These are phyloP conservation scores for Plectosphaerella sp. DNA, from an alignment of 2,329 filamentous ascomycete species.

Conservation along the genomic window DNA sequence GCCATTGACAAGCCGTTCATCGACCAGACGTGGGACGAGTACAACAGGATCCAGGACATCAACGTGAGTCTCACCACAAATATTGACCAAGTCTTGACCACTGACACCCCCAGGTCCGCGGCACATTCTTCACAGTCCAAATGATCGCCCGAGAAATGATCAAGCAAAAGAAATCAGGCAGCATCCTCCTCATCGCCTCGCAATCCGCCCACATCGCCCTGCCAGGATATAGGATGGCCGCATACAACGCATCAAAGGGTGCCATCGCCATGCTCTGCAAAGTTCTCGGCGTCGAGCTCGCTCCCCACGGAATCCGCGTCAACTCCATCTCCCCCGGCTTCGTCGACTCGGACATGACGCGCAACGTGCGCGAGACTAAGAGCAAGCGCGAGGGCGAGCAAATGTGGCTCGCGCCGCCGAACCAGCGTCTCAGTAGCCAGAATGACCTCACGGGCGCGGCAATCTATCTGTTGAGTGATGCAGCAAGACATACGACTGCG, in stretches of 20 bases:
- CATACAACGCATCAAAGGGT: constrained; percentile 27
- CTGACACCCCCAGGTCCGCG: constrained; percentile 23
- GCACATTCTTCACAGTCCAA: constrained; percentile 36
- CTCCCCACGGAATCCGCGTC: constrained; percentile 27
- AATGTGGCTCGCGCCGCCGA: constrained; percentile 31
- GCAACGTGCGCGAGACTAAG: constrained; percentile 22
- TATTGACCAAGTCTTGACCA: not conserved
- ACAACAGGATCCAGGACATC: constrained; percentile 31
- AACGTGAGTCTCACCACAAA: constrained; percentile 25
- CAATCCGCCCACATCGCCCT: constrained; percentile 30
- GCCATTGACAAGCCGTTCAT: constrained; percentile 38
- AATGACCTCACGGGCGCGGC: constrained; percentile 53
- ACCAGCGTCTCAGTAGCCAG: constrained; percentile 31
- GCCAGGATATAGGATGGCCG: constrained; percentile 28
- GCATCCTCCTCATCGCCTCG: constrained; percentile 33
- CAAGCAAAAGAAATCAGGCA: constrained; percentile 30
- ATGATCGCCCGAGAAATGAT: constrained; percentile 32
- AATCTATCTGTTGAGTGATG: constrained; percentile 50
- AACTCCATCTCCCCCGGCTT: constrained; percentile 34
- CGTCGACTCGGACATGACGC: constrained; percentile 30
- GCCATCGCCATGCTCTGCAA: constrained; percentile 34
- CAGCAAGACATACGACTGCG: constrained; percentile 42
- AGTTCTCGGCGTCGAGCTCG: constrained; percentile 25
- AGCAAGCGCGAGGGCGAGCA: constrained; percentile 27
- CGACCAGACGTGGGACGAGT: constrained; percentile 37